Base-by-base conservation (phyloP, 1,139 yeast species). In the Candida tetrigidarum region DNA sequence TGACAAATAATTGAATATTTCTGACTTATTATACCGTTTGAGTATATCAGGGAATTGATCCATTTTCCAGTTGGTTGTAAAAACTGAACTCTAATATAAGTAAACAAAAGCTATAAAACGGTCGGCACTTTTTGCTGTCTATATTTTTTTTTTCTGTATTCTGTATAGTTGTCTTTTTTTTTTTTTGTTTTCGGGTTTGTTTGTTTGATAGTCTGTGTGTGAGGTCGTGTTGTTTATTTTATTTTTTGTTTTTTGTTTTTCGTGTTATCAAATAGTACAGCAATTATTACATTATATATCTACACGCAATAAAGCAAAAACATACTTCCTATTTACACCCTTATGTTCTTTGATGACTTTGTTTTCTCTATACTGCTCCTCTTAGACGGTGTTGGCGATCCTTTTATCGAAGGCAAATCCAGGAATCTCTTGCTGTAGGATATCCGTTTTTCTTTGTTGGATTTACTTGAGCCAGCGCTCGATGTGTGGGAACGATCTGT, bases 1-100 rank as follows among this genome's bases (percentile, higher is more conserved):
- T 15, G 65, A 53, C 29, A 69, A 54, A 46, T 60, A 64, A 35
- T 54, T 58, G 44, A 62, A 62, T 14, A 66, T 29, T 33, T 54
- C 60, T 14, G 55, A 22, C 40, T 59, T 59, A 37, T 64, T 59
- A 45, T 56, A 58, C 10, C 55, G 52, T 9, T 47, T 42, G 43
- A 62, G 45, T 25, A 60, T 37, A 5, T 48, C 54, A 11, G 53
- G 47, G 45, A 66, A 62, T 15, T 47, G 48, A 33, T 48, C 51
- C 53, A 50, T 51, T n/a, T 5, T 38, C 2, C 20, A 18, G n/a
- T 23, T 25, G 39, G 14, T n/a, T 8, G 12, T 4, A n/a, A n/a
- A n/a, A n/a, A n/a, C n/a, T n/a, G n/a, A n/a, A n/a, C n/a, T n/a
- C n/a, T n/a, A n/a, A n/a, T n/a, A n/a, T n/a, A n/a, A n/a, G n/a